These are phyloP conservation scores for Pythium monospermum DNA, from an alignment of 352 stramenopile species.

Conservation along the genomic window DNA sequence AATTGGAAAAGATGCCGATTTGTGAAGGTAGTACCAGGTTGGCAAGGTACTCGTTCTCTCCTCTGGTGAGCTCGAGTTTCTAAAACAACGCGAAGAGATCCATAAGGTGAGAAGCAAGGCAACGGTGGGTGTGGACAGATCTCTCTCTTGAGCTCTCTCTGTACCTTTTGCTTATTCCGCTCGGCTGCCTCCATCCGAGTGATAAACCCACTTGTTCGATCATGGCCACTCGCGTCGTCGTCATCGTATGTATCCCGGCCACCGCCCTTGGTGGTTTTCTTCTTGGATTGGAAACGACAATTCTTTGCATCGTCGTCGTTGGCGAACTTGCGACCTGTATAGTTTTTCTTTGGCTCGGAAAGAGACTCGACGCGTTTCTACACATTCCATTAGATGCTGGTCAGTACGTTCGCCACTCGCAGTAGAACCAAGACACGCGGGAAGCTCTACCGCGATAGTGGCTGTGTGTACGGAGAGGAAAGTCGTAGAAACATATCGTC, in stretches of 20 bases:
- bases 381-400: neutral
- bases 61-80: slow-evolving; percentile 67
- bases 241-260: slow-evolving; percentile 26
- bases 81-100: too few species aligned
- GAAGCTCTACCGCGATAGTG: too few species aligned
- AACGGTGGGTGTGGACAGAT: too few species aligned
- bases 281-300: slow-evolving; percentile 57
- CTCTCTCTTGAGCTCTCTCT: too few species aligned
- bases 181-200: slow-evolving; percentile 75
- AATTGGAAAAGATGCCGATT: too few species aligned
- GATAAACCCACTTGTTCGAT: slow-evolving; percentile 42
- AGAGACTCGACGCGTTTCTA: slow-evolving; percentile 67
- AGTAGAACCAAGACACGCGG: too few species aligned
- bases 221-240: slow-evolving; percentile 25
- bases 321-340: slow-evolving; percentile 46
- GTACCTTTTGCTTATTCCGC: slow-evolving; percentile 73
- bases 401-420: neutral
- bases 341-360: slow-evolving; percentile 40
- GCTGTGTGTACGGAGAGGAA: too few species aligned
- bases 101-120: too few species aligned
- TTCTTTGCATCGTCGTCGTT: slow-evolving; percentile 69
- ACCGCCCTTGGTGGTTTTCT: slow-evolving; percentile 20
- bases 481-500: too few species aligned
- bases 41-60: slow-evolving; percentile 65
- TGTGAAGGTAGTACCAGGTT: too few species aligned